A percentile compares a stretch with the other conserved stretches of the same genome.
Evolutionary conservation across 306 rosid genomes (phyloP).

Genomic region (Vicia villosa): DNA sequence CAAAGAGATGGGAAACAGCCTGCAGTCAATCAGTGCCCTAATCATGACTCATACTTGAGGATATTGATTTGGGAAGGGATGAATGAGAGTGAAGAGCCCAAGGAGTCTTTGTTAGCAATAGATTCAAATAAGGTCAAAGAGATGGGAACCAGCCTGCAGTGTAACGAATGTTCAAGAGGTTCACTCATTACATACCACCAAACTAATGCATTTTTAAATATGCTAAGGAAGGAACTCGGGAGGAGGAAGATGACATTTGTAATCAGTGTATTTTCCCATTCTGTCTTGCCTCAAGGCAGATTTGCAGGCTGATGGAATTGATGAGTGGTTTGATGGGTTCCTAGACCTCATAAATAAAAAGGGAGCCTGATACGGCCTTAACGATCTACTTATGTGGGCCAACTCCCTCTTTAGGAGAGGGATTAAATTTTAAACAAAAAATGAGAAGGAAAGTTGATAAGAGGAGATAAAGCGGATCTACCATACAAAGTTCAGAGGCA

Average conservation of each 20-base stretch:
- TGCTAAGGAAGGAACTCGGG: no score
- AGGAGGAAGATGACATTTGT: background rate
- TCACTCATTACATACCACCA: background rate
- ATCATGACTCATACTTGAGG: background rate
- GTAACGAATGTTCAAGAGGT: conserved; percentile 1
- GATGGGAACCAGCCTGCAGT: background rate
- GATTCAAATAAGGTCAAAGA: background rate
- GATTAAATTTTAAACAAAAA: background rate
- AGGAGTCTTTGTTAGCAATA: background rate
- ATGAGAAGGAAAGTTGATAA: background rate
- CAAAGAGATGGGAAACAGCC: background rate
- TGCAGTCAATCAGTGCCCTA: background rate
- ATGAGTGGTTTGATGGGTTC: conserved; percentile 21
- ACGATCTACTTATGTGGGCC: background rate
- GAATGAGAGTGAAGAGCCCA: background rate
- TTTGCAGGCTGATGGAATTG: conserved; percentile 1
- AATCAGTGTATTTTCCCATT: background rate
- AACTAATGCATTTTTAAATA: background rate
- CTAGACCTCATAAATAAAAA: background rate
- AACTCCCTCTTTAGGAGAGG: background rate
- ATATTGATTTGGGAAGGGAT: conserved; percentile 3
- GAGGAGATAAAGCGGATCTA: conserved; percentile 1
- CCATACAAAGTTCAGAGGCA: background rate
- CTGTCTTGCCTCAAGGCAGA: background rate
- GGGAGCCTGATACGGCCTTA: background rate